Evolutionary conservation across 129 eudicot species (phyloP).

Genomic region (Logfia minima): DNA sequence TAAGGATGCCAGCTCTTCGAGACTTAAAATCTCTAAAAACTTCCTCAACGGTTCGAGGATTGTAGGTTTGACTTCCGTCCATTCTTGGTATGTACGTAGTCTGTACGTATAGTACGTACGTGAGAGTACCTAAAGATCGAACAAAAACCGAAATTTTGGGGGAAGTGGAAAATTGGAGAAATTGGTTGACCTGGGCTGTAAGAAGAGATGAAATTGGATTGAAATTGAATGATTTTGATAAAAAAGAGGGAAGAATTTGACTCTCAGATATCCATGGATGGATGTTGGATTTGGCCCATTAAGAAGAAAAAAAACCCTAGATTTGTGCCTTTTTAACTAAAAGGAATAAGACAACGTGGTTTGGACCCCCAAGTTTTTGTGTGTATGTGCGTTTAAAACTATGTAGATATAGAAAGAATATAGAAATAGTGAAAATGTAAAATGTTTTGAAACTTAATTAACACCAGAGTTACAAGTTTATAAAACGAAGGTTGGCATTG

Average conservation of each 20-base stretch:
- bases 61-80: constrained; percentile 69
- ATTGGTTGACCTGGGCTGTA: constrained; percentile 26
- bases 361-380: background rate
- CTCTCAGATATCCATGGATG: constrained; percentile 18
- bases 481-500: too few species aligned
- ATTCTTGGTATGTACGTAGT: constrained; percentile 28
- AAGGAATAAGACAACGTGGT: background rate
- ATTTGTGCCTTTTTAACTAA: constrained; percentile 20
- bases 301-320: constrained; percentile 28
- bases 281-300: constrained; percentile 29
- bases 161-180: constrained; percentile 12
- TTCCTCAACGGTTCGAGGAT: constrained; percentile 75
- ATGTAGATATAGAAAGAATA: too few species aligned
- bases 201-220: constrained; percentile 23
- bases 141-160: constrained; percentile 27
- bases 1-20: constrained; percentile 68
- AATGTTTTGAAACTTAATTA: background rate
- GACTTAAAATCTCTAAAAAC: constrained; percentile 73
- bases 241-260: constrained; percentile 27
- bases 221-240: constrained; percentile 20
- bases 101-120: background rate
- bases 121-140: constrained; percentile 21
- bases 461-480: background rate
- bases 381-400: background rate
- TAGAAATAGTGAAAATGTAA: background rate